A percentile compares a stretch with the other conserved stretches of the same genome.
Evolutionary conservation across 306 rosid species (phyloP).

Genomic region (Fragaria iinumae): DNA sequence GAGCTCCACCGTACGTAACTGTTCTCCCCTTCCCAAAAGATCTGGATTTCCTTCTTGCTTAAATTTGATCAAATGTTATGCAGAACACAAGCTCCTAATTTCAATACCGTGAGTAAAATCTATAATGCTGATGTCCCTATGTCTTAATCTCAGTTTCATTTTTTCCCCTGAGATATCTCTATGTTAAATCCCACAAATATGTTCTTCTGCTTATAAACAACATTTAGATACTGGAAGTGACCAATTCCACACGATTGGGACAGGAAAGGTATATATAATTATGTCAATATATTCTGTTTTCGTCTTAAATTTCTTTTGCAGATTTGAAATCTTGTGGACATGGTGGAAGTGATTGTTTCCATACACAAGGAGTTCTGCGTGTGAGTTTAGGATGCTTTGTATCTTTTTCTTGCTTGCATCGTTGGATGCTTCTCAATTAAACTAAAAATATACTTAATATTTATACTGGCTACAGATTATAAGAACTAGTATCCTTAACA

Average conservation of each 20-base stretch:
- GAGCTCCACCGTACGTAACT: slow-evolving; percentile 54
- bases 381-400: slow-evolving; percentile 85
- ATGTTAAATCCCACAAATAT: background rate
- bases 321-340: slow-evolving; percentile 73
- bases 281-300: background rate
- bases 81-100: background rate
- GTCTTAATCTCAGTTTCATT: background rate
- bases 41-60: background rate
- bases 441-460: background rate
- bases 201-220: background rate
- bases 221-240: background rate
- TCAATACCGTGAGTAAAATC: background rate
- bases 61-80: background rate
- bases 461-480: background rate
- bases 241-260: background rate
- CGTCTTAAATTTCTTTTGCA: slow-evolving; percentile 28
- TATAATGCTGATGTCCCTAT: background rate
- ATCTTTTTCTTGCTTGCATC: slow-evolving; percentile 41
- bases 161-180: background rate
- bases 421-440: background rate
- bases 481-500: slow-evolving; percentile 46
- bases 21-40: background rate
- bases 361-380: slow-evolving; percentile 72
- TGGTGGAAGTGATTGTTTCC: slow-evolving; percentile 64
- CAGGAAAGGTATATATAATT: background rate